Base-by-base conservation (phyloP, 1,139 yeast species). In the Zygoascus sp. region DNA sequence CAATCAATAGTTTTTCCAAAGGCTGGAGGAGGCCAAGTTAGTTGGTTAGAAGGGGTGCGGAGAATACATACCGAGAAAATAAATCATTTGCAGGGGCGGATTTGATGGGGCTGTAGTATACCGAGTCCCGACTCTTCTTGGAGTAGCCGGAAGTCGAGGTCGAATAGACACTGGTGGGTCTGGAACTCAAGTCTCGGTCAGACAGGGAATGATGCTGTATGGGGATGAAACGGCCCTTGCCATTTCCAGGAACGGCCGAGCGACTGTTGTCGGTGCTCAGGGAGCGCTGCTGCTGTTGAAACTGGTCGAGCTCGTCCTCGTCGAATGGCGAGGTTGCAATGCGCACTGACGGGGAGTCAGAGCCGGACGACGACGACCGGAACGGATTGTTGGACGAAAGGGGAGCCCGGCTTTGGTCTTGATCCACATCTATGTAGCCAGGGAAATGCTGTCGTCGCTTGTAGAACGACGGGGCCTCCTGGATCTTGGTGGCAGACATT, bases 371-470 rank as follows among this genome's bases (percentile, higher is more conserved):
- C 15, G 58, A 50, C 39, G 51, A 43, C 11, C 62, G 54, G 49
- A 58, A 58, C 32, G 62, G 62, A 45, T 58, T 58, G 46, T 58
- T 58, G 36, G 62, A 57, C 20, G 60, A 54, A 28, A 35, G 15
- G 9, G 39, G 39, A 20, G 25, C 39, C 8, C 39, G 39, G 13
- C 16, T 9, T 35, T 30, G 22, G 15, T 36, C 22, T 21, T 32
- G 30, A n/a, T 32, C 30, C 17, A 45, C 40, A 16, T 47, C 45
- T 38, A 51, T 40, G 35, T 51, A 50, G 23, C 51, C 51, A 5
- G 53, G 51, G 40, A 48, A 45, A 28, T 46, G 49, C 32, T 48
- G 42, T 11, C 50, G 48, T 15, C 47, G 50, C 25, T 25, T 28
- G 32, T 40, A 40, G 19, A 35, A 17, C 13, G 25, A 21, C 13